Conservation (phyloP, 176 grass and related monocot species). For the Zoysia pacifica region DNA sequence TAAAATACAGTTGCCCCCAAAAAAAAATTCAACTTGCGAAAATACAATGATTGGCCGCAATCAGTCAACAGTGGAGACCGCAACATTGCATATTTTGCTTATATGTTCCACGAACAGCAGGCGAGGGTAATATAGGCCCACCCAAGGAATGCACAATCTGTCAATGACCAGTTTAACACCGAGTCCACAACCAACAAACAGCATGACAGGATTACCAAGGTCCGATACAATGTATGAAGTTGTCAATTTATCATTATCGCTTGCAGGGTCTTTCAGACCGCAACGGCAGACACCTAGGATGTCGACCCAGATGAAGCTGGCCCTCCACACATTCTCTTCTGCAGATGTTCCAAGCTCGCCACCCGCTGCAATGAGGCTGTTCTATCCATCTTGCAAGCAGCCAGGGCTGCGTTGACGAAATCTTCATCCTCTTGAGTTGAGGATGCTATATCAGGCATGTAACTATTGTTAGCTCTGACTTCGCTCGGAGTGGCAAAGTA, state of each 20-base stretch:
- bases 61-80: not conserved
- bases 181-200: slow-evolving; percentile 23
- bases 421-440: slow-evolving; percentile 32
- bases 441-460: slow-evolving; percentile 48
- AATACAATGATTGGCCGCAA: not conserved
- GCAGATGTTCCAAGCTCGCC: slow-evolving; percentile 74
- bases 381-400: slow-evolving; percentile 44
- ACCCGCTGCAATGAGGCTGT: slow-evolving; percentile 57
- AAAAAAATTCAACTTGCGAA: no score
- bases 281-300: slow-evolving; percentile 26
- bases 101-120: not conserved
- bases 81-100: not conserved
- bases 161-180: not conserved
- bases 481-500: slow-evolving; percentile 48
- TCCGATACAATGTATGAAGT: slow-evolving; percentile 18
- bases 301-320: slow-evolving; percentile 49
- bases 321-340: slow-evolving; percentile 69
- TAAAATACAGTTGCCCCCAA: no score
- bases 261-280: not conserved
- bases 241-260: slow-evolving; percentile 38
- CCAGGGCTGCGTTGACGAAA: slow-evolving; percentile 26
- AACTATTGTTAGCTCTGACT: slow-evolving; percentile 5
- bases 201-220: slow-evolving; percentile 30
- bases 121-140: not conserved
- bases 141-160: slow-evolving; percentile 23